These are phyloP conservation scores for Trichoderma sp. DNA, from an alignment of 2,329 filamentous ascomycete genomes.

Conservation along the genomic window DNA sequence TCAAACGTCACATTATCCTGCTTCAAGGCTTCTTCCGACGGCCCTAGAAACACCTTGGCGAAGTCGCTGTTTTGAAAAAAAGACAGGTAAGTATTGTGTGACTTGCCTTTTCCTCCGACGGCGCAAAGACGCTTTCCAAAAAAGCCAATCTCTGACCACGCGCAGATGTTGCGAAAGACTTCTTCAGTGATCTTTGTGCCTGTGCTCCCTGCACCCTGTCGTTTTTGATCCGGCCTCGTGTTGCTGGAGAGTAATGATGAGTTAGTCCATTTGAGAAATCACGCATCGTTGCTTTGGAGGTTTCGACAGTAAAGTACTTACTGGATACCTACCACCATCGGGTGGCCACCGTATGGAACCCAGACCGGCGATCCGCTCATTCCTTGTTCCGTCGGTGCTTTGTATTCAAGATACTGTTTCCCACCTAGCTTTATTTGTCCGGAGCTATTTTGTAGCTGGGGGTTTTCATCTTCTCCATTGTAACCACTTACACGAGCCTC, in stretches of 20 bases:
- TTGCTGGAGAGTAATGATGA: background rate
- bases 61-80: background rate
- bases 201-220: background rate
- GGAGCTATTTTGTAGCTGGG: background rate
- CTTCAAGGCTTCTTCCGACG: background rate
- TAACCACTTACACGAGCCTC: background rate
- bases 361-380: slow-evolving; percentile 16
- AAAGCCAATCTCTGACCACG: background rate
- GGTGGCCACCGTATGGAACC: background rate
- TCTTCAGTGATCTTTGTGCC: slow-evolving; percentile 8
- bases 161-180: slow-evolving; percentile 1
- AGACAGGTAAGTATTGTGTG: slow-evolving; percentile 3
- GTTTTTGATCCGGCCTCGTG: background rate
- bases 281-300: background rate
- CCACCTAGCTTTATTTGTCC: background rate
- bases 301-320: background rate
- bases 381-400: background rate
- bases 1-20: slow-evolving; percentile 3
- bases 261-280: background rate
- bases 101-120: background rate
- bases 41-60: slow-evolving; percentile 6
- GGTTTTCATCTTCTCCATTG: background rate
- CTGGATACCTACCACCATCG: slow-evolving; percentile 4
- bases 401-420: background rate
- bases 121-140: background rate